Conservation (phyloP, 2,329 filamentous ascomycete genomes). For the Talaromyces albobiverticillius region DNA sequence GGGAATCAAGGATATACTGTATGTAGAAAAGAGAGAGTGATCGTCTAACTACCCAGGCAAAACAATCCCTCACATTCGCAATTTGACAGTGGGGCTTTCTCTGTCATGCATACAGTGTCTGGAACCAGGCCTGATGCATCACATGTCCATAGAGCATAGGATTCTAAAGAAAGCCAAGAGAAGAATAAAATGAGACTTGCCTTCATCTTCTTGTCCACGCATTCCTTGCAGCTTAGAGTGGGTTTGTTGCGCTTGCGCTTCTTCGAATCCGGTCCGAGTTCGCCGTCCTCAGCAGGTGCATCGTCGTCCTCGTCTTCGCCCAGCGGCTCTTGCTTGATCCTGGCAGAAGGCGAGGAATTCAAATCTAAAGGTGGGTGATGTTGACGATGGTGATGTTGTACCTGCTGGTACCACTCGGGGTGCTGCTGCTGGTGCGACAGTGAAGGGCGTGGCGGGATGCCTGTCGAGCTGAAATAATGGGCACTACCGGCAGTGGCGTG, state of each 20-base stretch:
- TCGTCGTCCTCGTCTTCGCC: neutral
- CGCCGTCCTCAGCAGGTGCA: neutral
- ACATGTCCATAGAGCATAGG: neutral
- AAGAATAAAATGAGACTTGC: neutral
- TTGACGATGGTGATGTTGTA: neutral
- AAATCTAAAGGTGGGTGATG: neutral
- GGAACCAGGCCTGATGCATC: neutral
- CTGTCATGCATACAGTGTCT: no score
- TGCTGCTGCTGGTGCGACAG: neutral
- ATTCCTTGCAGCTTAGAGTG: conserved; percentile 14
- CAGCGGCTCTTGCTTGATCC: neutral
- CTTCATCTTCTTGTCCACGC: conserved; percentile 16
- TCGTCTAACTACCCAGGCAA: no score
- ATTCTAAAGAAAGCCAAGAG: neutral
- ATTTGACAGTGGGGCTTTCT: neutral
- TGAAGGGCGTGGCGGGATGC: neutral
- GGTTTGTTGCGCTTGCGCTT: conserved; percentile 16
- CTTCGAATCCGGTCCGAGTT: neutral
- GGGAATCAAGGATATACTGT: neutral
- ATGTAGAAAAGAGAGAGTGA: no score
- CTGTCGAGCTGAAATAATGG: neutral
- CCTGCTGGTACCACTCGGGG: conserved; percentile 4
- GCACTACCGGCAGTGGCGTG: neutral
- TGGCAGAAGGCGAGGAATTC: neutral
- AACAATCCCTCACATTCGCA: neutral